Conservation (phyloP, 1,139 yeast genomes). For the Sugiyamaella sp. region DNA sequence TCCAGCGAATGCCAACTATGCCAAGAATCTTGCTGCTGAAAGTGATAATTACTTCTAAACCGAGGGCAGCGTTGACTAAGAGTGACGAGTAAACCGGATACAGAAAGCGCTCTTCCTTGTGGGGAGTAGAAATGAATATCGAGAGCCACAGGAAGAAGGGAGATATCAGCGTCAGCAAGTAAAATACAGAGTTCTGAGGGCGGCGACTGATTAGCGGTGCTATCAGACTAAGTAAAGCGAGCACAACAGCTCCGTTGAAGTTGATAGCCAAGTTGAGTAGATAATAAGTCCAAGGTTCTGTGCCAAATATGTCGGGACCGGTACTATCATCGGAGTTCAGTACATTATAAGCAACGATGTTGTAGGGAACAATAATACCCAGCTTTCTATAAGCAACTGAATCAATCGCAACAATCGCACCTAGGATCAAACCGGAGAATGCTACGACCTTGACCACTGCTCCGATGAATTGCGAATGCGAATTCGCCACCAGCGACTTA, state of each 20-base stretch:
- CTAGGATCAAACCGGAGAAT: constrained; percentile 27
- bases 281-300: constrained; percentile 82
- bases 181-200: constrained; percentile 14
- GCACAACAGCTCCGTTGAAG: constrained; percentile 59
- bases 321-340: constrained; percentile 62
- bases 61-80: constrained; percentile 62
- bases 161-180: constrained; percentile 24
- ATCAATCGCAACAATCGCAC: constrained; percentile 55
- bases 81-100: constrained; percentile 82
- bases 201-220: constrained; percentile 24
- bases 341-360: constrained; percentile 84
- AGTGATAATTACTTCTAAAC: constrained; percentile 39
- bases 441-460: constrained; percentile 15
- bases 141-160: constrained; percentile 67
- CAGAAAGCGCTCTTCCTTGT: constrained; percentile 89
- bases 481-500: not conserved
- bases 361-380: constrained; percentile 68
- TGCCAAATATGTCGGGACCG: constrained; percentile 92
- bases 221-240: constrained; percentile 51
- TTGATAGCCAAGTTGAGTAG: constrained; percentile 68
- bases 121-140: constrained; percentile 76
- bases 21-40: constrained; percentile 30
- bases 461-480: not conserved
- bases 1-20: constrained; percentile 14
- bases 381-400: constrained; percentile 63